Evolutionary conservation across 805 yeast genomes (phyloP).

Genomic region (Komagataella mondaviorum): DNA sequence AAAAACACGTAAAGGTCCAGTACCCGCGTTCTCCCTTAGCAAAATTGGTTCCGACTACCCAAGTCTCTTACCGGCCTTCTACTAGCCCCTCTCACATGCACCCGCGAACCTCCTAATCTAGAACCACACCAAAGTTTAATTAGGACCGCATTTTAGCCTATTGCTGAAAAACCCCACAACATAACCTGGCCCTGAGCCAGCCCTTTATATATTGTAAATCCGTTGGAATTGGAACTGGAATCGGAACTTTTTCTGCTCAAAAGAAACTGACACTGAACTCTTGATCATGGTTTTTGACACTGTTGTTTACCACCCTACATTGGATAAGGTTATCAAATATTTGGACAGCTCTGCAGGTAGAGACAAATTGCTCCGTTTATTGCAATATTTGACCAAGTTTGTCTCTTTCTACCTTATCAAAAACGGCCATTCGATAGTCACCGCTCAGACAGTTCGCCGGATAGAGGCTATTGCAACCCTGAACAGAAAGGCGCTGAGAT

Average conservation of each 20-base stretch:
- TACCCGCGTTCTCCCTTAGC: neutral
- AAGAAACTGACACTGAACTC: neutral
- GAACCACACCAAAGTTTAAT: neutral
- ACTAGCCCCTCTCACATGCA: neutral
- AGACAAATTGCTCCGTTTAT: constrained; percentile 66
- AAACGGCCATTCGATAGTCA: constrained; percentile 34
- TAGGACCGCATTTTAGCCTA: neutral
- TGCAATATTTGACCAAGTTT: constrained; percentile 73
- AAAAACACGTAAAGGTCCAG: neutral
- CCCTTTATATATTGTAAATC: neutral
- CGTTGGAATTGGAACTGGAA: neutral
- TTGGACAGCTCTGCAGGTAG: constrained; percentile 62
- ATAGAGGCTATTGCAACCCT: constrained; percentile 52
- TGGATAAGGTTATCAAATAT: constrained; percentile 45
- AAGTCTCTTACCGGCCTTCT: neutral
- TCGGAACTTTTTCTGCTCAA: neutral
- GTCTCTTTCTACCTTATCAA: constrained; percentile 47
- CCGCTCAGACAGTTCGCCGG: constrained; percentile 34
- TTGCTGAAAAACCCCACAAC: neutral
- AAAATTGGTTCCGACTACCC: neutral
- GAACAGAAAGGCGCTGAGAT: constrained; percentile 74
- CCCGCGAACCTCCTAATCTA: neutral
- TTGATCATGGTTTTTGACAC: constrained; percentile 50
- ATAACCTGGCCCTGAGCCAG: neutral
- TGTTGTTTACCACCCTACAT: constrained; percentile 60